Evolutionary conservation across 2,329 filamentous ascomycete genomes (phyloP), one percentile per base, ranked within the genome.

Genomic region (Fusarium transvaalense): DNA sequence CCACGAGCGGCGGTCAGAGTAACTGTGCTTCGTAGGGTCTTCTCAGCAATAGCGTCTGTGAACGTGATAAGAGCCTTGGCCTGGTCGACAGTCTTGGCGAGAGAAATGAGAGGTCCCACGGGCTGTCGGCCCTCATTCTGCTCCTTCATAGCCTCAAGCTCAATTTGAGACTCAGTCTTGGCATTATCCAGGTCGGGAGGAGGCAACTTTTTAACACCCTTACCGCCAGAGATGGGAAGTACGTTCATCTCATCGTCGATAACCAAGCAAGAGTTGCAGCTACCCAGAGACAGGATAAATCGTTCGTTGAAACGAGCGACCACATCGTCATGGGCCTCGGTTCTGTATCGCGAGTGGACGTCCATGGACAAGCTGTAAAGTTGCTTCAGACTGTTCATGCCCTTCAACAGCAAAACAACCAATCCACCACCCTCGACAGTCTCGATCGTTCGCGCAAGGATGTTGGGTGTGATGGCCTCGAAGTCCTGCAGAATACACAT

Each of bases 401-500:
- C 93, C 85, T 98, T 98, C 62, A 99, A 83, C 66, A 99, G 84
- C 69, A 99, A 82, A 43, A 99, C 85, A 2, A 98, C 95, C 73
- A 99, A 79, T 25, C 96, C 96, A 68, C 96, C 96, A 70, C 97
- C 96, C 80, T 99, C 95, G 6, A 99, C 97, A 1, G 97, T 99
- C 82, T 99, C 97, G 72, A 99, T 93, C 1, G 94, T 97, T 66
- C 95, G 89, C 23, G 96, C 96, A 32, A 99, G 87, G 69, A 97
- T 86, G 77, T 99, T 99, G n/a, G 96, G 96, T 12, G 96, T 99
- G 72, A 99, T 88, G 39, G 94, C 96, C 81, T 99, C 96, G 75
- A 99, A 99, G 77, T 99, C 96, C 80, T 99, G 96, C 72, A 99
- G 82, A 69, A 99, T 97, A 79, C 94, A 97, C 93, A 97, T 97